phyloP scores from a whole-genome alignment of 768 basidiomycete species.

The Psilocybe azurescens region DNA sequence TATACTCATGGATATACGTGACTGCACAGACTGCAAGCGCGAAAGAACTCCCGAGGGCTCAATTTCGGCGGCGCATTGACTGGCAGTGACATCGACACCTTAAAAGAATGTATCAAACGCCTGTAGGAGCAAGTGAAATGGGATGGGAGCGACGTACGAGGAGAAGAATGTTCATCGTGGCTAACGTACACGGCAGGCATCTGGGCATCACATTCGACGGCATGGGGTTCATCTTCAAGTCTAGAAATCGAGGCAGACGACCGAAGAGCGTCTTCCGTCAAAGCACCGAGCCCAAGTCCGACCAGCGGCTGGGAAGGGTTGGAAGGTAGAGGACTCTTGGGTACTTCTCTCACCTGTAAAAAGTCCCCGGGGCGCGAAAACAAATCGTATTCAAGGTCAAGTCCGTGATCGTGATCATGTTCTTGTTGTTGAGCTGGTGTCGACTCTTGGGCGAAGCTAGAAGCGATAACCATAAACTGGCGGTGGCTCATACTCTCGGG shows the following conservation, averaged over 20 bases:
- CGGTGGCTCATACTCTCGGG: neutral
- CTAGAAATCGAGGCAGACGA: constrained; percentile 17
- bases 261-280: constrained; percentile 13
- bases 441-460: neutral
- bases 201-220: neutral
- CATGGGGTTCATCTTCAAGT: neutral
- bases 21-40: neutral
- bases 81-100: neutral
- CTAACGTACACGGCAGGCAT: neutral
- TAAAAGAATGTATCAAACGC: neutral
- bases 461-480: neutral
- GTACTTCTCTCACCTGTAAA: neutral
- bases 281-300: constrained; percentile 18
- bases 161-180: constrained; percentile 4
- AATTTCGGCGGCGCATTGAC: constrained; percentile 4
- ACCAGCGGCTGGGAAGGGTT: constrained; percentile 5
- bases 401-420: neutral
- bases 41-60: constrained; percentile 16
- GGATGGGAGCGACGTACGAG: constrained; percentile 7
- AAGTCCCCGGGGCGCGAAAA: neutral
- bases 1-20: neutral
- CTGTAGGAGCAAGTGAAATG: neutral
- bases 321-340: neutral
- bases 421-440: neutral
- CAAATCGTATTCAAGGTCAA: neutral